These are phyloP conservation scores for Phytophthora syringae DNA, from an alignment of 352 stramenopile species.

Conservation along the genomic window DNA sequence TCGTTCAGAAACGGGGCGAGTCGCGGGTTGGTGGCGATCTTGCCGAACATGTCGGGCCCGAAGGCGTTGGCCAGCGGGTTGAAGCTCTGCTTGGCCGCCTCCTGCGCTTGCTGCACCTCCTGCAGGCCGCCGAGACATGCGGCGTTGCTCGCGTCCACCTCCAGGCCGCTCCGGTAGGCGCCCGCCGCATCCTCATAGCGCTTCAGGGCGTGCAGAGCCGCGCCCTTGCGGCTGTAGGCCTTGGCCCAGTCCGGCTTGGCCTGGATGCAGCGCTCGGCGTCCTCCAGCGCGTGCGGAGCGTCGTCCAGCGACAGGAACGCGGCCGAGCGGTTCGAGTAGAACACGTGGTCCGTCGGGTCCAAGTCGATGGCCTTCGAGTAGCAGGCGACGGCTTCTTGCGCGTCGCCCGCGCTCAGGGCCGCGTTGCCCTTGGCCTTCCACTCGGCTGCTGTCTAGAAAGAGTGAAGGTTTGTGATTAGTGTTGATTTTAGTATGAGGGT, in stretches of 20 bases:
- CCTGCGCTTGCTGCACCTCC: constrained; percentile 93
- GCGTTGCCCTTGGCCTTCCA: constrained; percentile 98
- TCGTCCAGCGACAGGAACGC: constrained; percentile 96
- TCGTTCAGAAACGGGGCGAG: constrained; percentile 92
- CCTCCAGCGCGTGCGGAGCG: constrained; percentile 93
- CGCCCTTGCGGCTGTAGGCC: constrained; percentile 97
- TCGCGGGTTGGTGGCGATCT: constrained; percentile 91
- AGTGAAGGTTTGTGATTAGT: not conserved
- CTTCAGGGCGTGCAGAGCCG: constrained; percentile 94
- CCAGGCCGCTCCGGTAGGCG: constrained; percentile 89
- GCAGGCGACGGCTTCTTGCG: constrained; percentile 94
- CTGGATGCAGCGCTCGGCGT: constrained; percentile 96
- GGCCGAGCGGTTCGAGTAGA: constrained; percentile 99
- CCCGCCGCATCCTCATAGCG: constrained; percentile 86
- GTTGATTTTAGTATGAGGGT: not conserved
- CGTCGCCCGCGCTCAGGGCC: constrained; percentile 93
- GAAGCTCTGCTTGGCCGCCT: constrained; percentile 44
- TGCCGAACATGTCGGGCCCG: constrained; percentile 95
- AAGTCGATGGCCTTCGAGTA: constrained; percentile 98
- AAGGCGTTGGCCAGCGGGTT: constrained; percentile 93
- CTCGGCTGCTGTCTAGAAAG: constrained; percentile 43
- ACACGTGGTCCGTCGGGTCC: constrained; percentile 96
- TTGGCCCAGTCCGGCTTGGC: constrained; percentile 97
- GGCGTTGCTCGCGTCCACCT: constrained; percentile 93
- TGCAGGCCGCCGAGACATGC: constrained; percentile 93